A percentile compares a stretch with the other conserved stretches of the same genome.
These are phyloP conservation scores for Tuber calosporum DNA, from an alignment of 495 filamentous ascomycete genomes.

Conservation along the genomic window DNA sequence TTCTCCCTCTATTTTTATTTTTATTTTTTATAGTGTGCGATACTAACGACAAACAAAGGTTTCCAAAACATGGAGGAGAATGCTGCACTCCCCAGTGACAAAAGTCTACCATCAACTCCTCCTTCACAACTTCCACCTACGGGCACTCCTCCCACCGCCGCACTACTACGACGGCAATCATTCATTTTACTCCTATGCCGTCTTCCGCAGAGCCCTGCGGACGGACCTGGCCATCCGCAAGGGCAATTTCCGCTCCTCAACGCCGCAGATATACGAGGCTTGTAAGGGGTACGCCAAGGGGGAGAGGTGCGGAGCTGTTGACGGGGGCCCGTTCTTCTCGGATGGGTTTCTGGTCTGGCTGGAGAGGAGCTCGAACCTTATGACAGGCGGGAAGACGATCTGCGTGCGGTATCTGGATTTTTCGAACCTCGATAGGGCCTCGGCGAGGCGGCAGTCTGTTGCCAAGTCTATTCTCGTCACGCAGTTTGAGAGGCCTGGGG, in stretches of 20 bases:
- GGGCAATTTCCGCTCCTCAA: constrained; percentile 14
- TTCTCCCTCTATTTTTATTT: not conserved
- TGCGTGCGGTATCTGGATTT: constrained; percentile 19
- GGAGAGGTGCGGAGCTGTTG: constrained; percentile 9
- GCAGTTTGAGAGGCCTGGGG: constrained; percentile 23
- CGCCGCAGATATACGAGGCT: constrained; percentile 13
- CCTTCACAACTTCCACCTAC: constrained; percentile 10
- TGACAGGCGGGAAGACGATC: constrained; percentile 8
- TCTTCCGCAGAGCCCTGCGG: constrained; percentile 23
- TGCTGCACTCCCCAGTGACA: constrained; percentile 20
- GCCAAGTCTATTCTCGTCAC: constrained; percentile 13
- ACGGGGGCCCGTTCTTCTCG: constrained; percentile 25
- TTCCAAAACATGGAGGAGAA: constrained; percentile 24
- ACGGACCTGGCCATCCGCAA: constrained; percentile 24
- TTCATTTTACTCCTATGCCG: constrained; percentile 25
- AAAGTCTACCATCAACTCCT: constrained; percentile 25
- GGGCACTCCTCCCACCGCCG: constrained; percentile 15
- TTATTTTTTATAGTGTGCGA: not conserved
- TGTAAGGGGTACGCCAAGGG: not conserved
- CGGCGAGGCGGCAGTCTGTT: constrained; percentile 3
- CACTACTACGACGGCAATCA: constrained; percentile 11
- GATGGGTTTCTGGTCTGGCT: constrained; percentile 32
- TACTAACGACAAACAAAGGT: constrained; percentile 12
- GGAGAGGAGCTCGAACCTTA: constrained; percentile 6
- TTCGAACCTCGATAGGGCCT: constrained; percentile 10